A percentile compares a stretch with the other conserved stretches of the same genome.
Conservation (phyloP, 306 rosid species). For the Begonia peltatifolia region DNA sequence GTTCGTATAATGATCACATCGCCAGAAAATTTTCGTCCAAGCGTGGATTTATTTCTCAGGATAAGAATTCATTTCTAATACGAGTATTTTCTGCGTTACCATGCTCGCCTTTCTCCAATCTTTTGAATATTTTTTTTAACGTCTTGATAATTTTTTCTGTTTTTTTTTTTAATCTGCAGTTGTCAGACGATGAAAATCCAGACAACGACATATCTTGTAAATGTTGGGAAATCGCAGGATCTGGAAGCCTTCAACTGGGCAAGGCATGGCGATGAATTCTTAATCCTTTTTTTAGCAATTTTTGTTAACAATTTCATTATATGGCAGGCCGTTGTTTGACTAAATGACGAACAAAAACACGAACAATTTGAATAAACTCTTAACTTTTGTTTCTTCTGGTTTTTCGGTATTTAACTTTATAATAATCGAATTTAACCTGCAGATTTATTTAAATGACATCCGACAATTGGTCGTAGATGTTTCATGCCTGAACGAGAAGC, state of each 20-base stretch:
- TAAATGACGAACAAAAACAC: too few relatives aligned
- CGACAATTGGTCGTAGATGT: slow-evolving; percentile 34
- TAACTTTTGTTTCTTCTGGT: background rate
- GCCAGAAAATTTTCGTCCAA: slow-evolving; percentile 8
- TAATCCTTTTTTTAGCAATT: background rate
- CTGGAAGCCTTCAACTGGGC: slow-evolving; percentile 19
- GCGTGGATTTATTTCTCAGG: slow-evolving; percentile 21
- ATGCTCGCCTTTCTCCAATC: background rate
- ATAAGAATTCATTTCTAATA: slow-evolving; percentile 30
- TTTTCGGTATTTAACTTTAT: background rate
- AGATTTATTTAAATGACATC: slow-evolving; percentile 24
- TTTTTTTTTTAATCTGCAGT: slow-evolving; percentile 9
- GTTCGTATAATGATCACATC: slow-evolving; percentile 20
- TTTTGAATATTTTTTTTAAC: background rate
- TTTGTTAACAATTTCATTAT: background rate
- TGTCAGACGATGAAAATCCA: slow-evolving; percentile 16
- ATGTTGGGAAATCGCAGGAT: slow-evolving; percentile 19
- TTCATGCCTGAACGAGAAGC: slow-evolving; percentile 25
- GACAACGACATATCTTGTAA: slow-evolving; percentile 19
- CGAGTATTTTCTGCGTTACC: slow-evolving; percentile 7
- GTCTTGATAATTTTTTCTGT: background rate
- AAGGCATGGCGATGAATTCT: slow-evolving; percentile 16
- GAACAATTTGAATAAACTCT: background rate
- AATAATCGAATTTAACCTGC: background rate
- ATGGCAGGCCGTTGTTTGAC: too few relatives aligned